Evolutionary conservation across 2,329 filamentous ascomycete species (phyloP), one percentile per base, ranked within the genome.

Genomic region (Hortaea sp.): DNA sequence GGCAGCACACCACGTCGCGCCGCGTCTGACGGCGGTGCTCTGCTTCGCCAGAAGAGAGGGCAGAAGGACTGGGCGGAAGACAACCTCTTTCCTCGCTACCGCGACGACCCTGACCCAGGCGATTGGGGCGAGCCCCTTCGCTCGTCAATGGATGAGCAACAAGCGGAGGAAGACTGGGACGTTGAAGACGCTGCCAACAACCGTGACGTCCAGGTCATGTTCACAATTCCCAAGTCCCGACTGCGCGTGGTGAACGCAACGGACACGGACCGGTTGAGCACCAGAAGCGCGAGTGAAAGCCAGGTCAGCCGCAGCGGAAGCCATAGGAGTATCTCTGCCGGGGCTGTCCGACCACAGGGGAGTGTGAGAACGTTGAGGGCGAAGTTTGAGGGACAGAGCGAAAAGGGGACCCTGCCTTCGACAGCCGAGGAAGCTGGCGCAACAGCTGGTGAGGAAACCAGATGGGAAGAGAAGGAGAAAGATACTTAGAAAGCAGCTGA

Each of bases 211-310:
- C 72, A 72, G 46, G 68, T 76, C 61, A 92, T 94, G 78, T 97
- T 95, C 65, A 95, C 90, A 0, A 88, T 95, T 49, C 90, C 92
- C 2, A 88, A 84, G 63, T 84, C 90, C 65, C 79, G 81, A 56
- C 67, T 97, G 52, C 72, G 90, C 28, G 88, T 97, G n/a, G 90
- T 95, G 13, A 97, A 97, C 63, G 82, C 78, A 10, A 40, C 38
- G 43, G 84, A 84, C 58, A 67, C 72, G 42, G 65, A 69, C 50
- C 53, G 62, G 46, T 60, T 60, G 30, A 66, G 63, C 53, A 39
- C 65, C 54, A 49, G 63, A 41, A 63, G 60, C 49, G 60, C 58
- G 4, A 63, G 59, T 30, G 63, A 62, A 44, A 55, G 58, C 3
- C 57, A 50, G 10, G 5, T 53, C 6, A 53, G 52, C 39, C 47